Conservation (phyloP, 345 rosid genomes). For the Syzygium aromaticum region DNA sequence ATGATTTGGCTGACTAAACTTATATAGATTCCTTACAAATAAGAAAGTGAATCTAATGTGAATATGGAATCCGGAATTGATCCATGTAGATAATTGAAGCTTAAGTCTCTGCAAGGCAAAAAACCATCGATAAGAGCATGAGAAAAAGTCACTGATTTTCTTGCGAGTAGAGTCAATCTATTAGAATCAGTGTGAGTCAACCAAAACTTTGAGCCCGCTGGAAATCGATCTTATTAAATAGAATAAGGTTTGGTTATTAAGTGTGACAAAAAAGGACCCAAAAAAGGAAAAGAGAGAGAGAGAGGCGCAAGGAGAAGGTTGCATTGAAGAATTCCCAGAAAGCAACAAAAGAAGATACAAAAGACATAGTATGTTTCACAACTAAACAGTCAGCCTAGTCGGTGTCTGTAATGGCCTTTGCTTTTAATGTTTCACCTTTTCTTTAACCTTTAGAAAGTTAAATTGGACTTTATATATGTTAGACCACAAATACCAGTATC, state of each 20-base stretch:
- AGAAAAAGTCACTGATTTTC: background rate
- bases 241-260: background rate
- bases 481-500: background rate
- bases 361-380: background rate
- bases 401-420: background rate
- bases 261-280: background rate
- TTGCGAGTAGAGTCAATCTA: background rate
- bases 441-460: background rate
- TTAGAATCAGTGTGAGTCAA: background rate
- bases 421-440: background rate
- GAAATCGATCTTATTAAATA: background rate
- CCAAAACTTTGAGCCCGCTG: background rate
- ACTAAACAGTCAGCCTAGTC: background rate
- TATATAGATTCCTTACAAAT: constrained; percentile 32
- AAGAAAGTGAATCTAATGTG: constrained; percentile 19
- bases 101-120: constrained; percentile 25
- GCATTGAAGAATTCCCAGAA: background rate
- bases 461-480: background rate
- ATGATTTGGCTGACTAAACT: background rate
- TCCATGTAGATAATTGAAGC: constrained; percentile 6
- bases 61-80: constrained; percentile 29
- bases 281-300: too few species aligned
- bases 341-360: background rate
- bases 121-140: constrained; percentile 17
- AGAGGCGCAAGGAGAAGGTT: background rate